Evolutionary conservation across 371 early-diverging fungal genomes (phyloP).

Genomic region (Mucor piriformis): DNA sequence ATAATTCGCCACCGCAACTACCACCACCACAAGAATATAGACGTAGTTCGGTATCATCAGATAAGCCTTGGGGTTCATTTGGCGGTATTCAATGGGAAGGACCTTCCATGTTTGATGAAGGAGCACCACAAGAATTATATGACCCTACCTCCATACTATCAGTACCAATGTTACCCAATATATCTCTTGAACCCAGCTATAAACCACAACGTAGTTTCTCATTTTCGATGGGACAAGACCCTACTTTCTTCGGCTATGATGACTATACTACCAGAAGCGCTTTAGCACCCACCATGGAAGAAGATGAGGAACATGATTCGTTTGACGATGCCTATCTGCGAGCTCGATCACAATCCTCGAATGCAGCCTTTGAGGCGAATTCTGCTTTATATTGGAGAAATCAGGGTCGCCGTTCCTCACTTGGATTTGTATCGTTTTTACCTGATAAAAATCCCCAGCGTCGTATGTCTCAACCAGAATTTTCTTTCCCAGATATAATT

Average conservation of each 20-base stretch:
- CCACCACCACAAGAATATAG: neutral
- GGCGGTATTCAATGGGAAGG: constrained; percentile 49
- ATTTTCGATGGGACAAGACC: constrained; percentile 48
- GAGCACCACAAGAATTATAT: constrained; percentile 1
- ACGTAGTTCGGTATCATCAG: constrained; percentile 2
- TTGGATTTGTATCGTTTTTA: constrained; percentile 9
- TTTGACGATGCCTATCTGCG: constrained; percentile 30
- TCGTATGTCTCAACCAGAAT: constrained; percentile 25
- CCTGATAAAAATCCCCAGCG: constrained; percentile 10
- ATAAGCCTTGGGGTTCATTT: constrained; percentile 44
- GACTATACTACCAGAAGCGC: constrained; percentile 25
- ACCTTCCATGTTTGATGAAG: constrained; percentile 45
- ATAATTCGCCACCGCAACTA: constrained; percentile 3
- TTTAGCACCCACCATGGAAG: constrained; percentile 43
- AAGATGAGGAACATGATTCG: constrained; percentile 30
- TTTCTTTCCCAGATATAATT: constrained; percentile 21
- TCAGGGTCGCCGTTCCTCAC: constrained; percentile 17
- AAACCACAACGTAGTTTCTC: constrained; percentile 49
- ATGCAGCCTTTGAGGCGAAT: constrained; percentile 38
- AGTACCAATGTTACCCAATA: constrained; percentile 45
- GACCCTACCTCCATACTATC: constrained; percentile 22
- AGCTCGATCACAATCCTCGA: constrained; percentile 42
- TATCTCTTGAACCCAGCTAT: constrained; percentile 38
- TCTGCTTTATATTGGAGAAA: constrained; percentile 5
- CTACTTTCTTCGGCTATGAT: constrained; percentile 37